Percentiles rank a stretch among this genome's conserved stretches.
Conservation (phyloP, 148 eudicot species). For the Rheum nobile region DNA sequence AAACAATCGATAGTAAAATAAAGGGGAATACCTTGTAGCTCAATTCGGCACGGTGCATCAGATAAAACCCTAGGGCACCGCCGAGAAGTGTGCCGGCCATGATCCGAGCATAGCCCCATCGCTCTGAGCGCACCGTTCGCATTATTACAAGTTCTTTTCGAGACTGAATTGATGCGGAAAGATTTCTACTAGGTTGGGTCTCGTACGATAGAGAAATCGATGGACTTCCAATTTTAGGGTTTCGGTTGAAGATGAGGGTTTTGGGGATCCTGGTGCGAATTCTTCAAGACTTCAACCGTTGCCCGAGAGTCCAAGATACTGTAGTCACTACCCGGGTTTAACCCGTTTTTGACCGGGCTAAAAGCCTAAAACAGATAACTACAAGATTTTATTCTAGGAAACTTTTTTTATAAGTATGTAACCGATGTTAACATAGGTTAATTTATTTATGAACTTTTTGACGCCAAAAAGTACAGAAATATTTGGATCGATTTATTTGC, state of each 20-base stretch:
- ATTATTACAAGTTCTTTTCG: neutral
- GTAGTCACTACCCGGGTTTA: neutral
- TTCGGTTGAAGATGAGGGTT: neutral
- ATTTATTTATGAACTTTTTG: too few species aligned
- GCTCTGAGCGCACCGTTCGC: constrained; percentile 23
- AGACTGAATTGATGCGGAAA: neutral
- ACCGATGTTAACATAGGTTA: too few species aligned
- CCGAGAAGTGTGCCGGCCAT: constrained; percentile 38
- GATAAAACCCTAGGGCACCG: constrained; percentile 38
- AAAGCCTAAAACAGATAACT: too few species aligned
- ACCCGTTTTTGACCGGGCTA: neutral
- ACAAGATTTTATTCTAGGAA: too few species aligned
- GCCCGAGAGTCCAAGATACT: neutral
- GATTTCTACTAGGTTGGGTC: neutral
- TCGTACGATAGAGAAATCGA: neutral
- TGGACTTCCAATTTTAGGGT: neutral
- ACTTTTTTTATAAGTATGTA: too few species aligned
- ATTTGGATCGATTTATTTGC: too few species aligned
- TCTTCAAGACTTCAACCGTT: neutral
- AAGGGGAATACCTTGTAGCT: constrained; percentile 32
- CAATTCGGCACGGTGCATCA: constrained; percentile 38
- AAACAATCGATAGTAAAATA: neutral
- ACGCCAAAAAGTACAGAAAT: too few species aligned
- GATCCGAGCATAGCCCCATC: constrained; percentile 43
- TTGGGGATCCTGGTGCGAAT: neutral